These are phyloP conservation scores for Botrytis elliptica DNA, from an alignment of 2,329 filamentous ascomycete genomes.

Conservation along the genomic window DNA sequence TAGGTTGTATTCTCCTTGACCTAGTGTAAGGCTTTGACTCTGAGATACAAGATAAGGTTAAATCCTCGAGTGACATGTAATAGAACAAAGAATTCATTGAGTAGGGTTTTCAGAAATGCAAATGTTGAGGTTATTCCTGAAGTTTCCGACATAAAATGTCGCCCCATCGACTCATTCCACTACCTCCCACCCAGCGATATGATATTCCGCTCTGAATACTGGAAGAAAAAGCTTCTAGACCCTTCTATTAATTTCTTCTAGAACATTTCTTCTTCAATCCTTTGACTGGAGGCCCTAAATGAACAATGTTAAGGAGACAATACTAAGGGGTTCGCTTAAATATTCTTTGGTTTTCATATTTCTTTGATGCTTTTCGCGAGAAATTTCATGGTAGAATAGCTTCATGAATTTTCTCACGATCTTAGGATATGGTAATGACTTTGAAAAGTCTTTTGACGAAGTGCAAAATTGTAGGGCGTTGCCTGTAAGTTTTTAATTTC, in stretches of 20 bases:
- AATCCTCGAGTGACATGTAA: too few relatives aligned
- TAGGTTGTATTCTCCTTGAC: background rate
- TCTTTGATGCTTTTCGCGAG: background rate
- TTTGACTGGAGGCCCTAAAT: background rate
- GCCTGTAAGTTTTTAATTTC: background rate
- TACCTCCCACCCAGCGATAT: background rate
- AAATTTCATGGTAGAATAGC: background rate
- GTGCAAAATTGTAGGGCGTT: background rate
- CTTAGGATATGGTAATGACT: too few relatives aligned
- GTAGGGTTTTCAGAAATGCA: background rate
- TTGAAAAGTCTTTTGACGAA: background rate
- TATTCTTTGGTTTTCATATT: background rate
- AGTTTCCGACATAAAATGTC: background rate
- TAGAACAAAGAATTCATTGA: background rate
- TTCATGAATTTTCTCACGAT: background rate
- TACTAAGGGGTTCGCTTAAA: slow-evolving; percentile 17
- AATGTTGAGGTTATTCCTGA: too few relatives aligned
- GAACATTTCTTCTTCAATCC: background rate
- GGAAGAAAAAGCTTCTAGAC: background rate
- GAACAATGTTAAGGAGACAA: slow-evolving; percentile 17
- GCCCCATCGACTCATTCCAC: background rate
- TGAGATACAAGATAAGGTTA: background rate
- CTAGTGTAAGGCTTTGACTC: background rate
- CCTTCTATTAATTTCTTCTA: background rate
- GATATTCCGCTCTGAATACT: background rate